Base-by-base conservation (phyloP, 2,329 filamentous ascomycete genomes). In the Septoria linicola region DNA sequence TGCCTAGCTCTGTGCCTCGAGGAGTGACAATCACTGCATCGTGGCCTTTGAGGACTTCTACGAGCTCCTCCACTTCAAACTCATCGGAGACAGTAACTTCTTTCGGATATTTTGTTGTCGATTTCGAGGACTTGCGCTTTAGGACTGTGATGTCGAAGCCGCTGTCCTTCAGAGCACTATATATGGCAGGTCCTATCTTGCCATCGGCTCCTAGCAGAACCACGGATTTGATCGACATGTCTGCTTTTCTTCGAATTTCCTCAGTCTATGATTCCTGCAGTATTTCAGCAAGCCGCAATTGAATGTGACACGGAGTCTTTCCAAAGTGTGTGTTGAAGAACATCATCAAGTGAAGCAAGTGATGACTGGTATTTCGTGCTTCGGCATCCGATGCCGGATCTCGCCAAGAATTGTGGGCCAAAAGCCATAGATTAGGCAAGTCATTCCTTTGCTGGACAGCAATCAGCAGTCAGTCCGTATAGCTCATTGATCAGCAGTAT, bases 101-200 rank as follows among this genome's bases (percentile, higher is more conserved):
- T 11, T 54, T 55, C 2, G 58, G 58, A 42, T 59, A 57, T 23
- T 6, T 68, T 66, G 42, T 78, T 69, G 23, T 66, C 63, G 72
- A 71, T 10, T 54, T 68, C 3, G 77, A 80, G 32, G 70, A 66
- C 16, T 61, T 49, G 16, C 83, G 80, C 19, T 76, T 78, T 41
- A 85, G 73, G 32, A 81, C 72, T 7, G 79, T 81, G 47, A 83
- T 69, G 49, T 74, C 71, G 69, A 84, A 80, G 8, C 68, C 64
- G n/a, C 66, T 67, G 3, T 66, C 53, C 5, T 73, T 59, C 40
- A 79, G 72, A 3, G 68, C 66, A 8, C 68, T 49, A 20, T 77
- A 62, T 36, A 77, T 63, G 8, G 68, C 59, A 6, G 69, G 69
- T 1, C 74, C 74, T 14, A 76, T 66, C 43, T 74, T 75, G 40